Evolutionary conservation across 192 early-diverging fungal species (phyloP), one percentile per base, ranked within the genome.

Genomic region (Chytriomyces confervae): DNA sequence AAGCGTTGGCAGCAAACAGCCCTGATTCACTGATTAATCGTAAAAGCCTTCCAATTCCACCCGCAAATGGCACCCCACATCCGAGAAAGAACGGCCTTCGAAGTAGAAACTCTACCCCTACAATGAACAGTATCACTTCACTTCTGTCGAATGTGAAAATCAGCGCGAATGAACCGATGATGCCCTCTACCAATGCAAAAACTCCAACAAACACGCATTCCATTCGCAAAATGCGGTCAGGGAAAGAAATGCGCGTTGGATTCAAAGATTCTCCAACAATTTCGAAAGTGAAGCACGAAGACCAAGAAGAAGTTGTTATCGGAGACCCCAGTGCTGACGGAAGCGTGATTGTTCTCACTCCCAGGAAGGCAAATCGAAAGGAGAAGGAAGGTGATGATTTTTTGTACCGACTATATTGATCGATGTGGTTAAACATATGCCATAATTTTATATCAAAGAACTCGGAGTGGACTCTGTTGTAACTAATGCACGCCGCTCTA

Each of bases 391-490:
- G 74, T 75, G 10, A 23, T 48, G n/a, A 5, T 50, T 24, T 3
- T 36, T 36, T 2, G 4, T 4, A 2, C 36, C 36, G 2, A 36
- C 0, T 36, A 4, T 1, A 36, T 36, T 36, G 36, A 36, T 36
- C 36, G 36, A 36, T 36, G 36, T 36, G 36, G 36, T 36, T 36
- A 36, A 36, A 36, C 36, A 36, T 0, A 36, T 4, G 36, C 2
- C 36, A 36, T 1, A 0, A 36, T 36, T 36, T 36, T 36, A 36
- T 1, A 36, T 36, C 36, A 36, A 36, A 78, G 69, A 61, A 27
- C 62, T 79, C 8, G 77, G 77, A 11, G 77, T 79, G 7, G 69
- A 79, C 47, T 72, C 67, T 27, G 77, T 79, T 62, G 77, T 79
- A 3, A 79, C 77, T 5, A 79, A 79, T 65, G 77, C 77, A 24